Percentiles rank a stretch among this genome's conserved stretches.
Evolutionary conservation across 2,329 filamentous ascomycete genomes (phyloP).

Genomic region (Botryosphaeria dothidea): DNA sequence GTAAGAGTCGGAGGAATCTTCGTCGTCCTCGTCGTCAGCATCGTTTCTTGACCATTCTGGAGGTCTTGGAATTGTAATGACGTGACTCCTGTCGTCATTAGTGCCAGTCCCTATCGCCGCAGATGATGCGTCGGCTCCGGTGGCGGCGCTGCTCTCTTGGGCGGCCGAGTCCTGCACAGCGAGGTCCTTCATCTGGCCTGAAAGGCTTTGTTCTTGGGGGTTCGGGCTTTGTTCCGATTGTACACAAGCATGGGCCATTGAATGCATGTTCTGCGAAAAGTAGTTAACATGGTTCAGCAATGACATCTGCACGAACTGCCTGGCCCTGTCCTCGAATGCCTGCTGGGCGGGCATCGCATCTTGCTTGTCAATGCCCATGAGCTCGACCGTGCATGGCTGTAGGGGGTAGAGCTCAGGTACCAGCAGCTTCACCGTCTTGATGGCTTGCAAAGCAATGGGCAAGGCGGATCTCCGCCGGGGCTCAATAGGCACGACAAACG

Average conservation of each 20-base stretch:
- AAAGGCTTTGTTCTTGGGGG: background rate
- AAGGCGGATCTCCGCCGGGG: constrained; percentile 63
- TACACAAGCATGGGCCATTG: constrained; percentile 53
- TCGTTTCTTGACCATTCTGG: constrained; percentile 65
- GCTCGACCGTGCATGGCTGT: constrained; percentile 64
- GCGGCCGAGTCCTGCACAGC: background rate
- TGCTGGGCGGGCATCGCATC: constrained; percentile 66
- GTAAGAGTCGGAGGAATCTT: constrained; percentile 41
- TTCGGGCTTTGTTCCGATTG: background rate
- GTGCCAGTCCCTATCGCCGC: background rate
- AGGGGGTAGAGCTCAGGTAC: constrained; percentile 74
- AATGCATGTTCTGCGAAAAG: constrained; percentile 69
- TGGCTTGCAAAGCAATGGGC: constrained; percentile 59
- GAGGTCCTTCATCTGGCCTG: background rate
- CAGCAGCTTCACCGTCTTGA: constrained; percentile 67
- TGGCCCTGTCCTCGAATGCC: constrained; percentile 62
- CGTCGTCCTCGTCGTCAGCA: constrained; percentile 35
- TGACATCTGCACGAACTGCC: constrained; percentile 59
- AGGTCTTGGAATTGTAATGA: constrained; percentile 72
- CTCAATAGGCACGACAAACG: constrained; percentile 70
- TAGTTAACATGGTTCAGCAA: constrained; percentile 76
- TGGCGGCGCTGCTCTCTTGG: background rate
- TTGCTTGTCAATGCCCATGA: constrained; percentile 62
- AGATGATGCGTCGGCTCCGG: background rate
- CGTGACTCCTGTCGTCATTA: constrained; percentile 58